A percentile compares a stretch with the other conserved stretches of the same genome.
Evolutionary conservation across 768 basidiomycete genomes (phyloP).

Genomic region (Serendipita vermifera): DNA sequence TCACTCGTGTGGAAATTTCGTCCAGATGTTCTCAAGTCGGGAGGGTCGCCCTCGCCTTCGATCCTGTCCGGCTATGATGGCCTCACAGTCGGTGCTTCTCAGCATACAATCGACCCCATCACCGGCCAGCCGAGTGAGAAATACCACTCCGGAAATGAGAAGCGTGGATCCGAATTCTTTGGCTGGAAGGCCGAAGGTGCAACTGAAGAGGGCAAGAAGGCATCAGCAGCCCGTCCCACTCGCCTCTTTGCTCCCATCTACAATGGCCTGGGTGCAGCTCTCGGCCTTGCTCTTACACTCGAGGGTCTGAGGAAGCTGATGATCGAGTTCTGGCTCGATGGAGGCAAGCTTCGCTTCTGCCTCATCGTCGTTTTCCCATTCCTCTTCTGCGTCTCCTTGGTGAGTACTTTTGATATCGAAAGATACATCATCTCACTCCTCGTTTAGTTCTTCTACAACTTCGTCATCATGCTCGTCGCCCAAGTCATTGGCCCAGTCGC

Average conservation of each 20-base stretch:
- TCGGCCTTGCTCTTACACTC: constrained; percentile 42
- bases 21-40: not conserved
- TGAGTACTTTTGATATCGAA: constrained; percentile 14
- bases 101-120: not conserved
- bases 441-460: constrained; percentile 10
- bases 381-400: constrained; percentile 37
- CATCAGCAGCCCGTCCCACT: constrained; percentile 19
- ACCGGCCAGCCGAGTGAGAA: constrained; percentile 5
- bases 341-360: constrained; percentile 30
- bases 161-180: constrained; percentile 45
- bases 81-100: too few species aligned
- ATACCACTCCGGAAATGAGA: constrained; percentile 20
- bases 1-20: constrained; percentile 58
- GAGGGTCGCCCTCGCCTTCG: not conserved
- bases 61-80: not conserved
- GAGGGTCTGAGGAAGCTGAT: constrained; percentile 52
- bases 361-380: constrained; percentile 32
- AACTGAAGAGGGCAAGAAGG: constrained; percentile 23
- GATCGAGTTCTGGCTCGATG: constrained; percentile 38
- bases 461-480: not conserved
- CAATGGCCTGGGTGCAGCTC: constrained; percentile 25
- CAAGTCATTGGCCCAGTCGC: constrained; percentile 37
- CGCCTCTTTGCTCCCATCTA: constrained; percentile 28
- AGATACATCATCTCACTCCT: constrained; percentile 27
- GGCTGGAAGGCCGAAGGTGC: constrained; percentile 35